Evolutionary conservation across 2,329 filamentous ascomycete genomes (phyloP), one percentile per base, ranked within the genome.

Genomic region (Aspergillus unguis): DNA sequence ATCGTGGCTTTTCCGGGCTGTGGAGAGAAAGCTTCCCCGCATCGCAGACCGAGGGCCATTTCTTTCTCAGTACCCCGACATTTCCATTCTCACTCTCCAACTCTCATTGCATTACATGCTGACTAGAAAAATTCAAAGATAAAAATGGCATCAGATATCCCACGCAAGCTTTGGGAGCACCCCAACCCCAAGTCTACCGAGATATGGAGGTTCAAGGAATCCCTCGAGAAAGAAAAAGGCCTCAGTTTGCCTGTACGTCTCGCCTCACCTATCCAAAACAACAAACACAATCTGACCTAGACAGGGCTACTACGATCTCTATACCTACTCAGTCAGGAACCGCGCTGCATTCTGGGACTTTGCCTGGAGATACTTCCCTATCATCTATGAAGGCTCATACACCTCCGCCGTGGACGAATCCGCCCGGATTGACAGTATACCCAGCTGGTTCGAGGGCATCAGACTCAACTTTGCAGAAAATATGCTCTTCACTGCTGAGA

Each of bases 401-500:
- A 71, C 70, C 0, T 70, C 65, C 7, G 83, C 87, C 1, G 85
- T 94, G 3, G 88, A 95, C 64, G 85, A 89, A 62, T 76, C 75
- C 0, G 77, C 80, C 1, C 82, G 85, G 1, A 89, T 95, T 68
- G 85, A 90, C 55, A 75, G 77, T 11, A 78, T 92, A 4, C 52
- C 52, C n/a, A 50, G 77, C 37, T 95, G 90, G 90, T 95, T 94
- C 68, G 74, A 83, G 1, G 90, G 90, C 29, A 78, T 91, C 1
- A 72, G 76, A 4, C 69, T 94, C 61, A 95, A 91, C 64, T 92
- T 85, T 65, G 86, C 88, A 4, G 89, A 95, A 72, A 95, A 94
- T 65, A 71, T 90, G 27, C 81, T 95, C 27, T 92, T 82, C 73
- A 80, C 80, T 1, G 73, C 75, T 6, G 46, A 54, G 29, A 54